phyloP scores from a whole-genome alignment of 2,329 filamentous ascomycete species.

The Colletotrichum australisinense region DNA sequence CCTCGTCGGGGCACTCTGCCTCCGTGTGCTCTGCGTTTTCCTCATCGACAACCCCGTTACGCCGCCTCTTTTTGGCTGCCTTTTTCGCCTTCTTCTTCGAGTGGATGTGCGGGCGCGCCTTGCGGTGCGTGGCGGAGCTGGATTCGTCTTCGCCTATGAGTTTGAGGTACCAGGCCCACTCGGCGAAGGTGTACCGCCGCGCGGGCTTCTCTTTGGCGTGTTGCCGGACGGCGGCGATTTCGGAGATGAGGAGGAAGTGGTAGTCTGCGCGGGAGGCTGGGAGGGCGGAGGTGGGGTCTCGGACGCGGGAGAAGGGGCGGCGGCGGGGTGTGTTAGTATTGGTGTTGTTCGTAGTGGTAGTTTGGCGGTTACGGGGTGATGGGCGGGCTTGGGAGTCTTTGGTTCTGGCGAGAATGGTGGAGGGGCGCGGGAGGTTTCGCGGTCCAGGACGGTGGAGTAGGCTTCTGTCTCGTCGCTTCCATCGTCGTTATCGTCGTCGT shows the following conservation, averaged over 20 bases:
- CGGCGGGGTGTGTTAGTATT: slow-evolving; percentile 25
- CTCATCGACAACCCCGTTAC: slow-evolving; percentile 29
- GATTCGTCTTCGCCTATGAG: slow-evolving; percentile 77
- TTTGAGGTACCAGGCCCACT: slow-evolving; percentile 87
- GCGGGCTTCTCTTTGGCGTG: slow-evolving; percentile 69
- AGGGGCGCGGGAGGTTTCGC: not conserved
- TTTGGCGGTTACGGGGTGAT: not conserved
- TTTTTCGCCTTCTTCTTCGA: slow-evolving; percentile 35
- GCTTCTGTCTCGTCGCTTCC: slow-evolving; percentile 34
- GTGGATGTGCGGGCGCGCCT: slow-evolving; percentile 43
- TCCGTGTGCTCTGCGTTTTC: not conserved
- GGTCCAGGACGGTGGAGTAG: slow-evolving; percentile 4
- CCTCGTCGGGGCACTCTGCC: slow-evolving; percentile 43
- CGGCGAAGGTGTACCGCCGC: slow-evolving; percentile 80
- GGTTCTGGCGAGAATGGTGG: not conserved
- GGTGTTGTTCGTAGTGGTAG: not conserved
- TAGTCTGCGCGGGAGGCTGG: slow-evolving; percentile 54
- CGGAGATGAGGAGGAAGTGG: slow-evolving; percentile 75
- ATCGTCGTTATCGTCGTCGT: slow-evolving; percentile 42
- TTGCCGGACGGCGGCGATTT: slow-evolving; percentile 74
- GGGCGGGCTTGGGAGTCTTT: not conserved
- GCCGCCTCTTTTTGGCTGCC: slow-evolving; percentile 27
- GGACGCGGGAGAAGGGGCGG: slow-evolving; percentile 49
- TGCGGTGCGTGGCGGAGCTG: slow-evolving; percentile 61
- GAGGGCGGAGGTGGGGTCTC: slow-evolving; percentile 53